These are phyloP conservation scores for Pythium vanterpoolii DNA, from an alignment of 352 stramenopile species.

Conservation along the genomic window DNA sequence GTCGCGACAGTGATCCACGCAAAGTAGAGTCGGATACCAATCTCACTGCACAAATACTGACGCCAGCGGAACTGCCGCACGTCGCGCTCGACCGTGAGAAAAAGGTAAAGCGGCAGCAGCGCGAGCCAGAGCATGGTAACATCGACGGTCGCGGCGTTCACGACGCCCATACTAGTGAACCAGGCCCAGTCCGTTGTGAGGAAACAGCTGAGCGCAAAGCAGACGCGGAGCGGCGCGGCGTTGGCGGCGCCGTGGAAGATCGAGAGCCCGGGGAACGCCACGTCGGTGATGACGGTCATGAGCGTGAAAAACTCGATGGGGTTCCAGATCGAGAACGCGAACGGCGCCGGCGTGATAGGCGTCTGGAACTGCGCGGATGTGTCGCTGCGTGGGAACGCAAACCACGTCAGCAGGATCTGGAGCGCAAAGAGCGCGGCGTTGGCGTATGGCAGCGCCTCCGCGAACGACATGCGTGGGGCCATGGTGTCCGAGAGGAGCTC, in stretches of 20 bases:
- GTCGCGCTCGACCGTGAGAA: slow-evolving; percentile 46
- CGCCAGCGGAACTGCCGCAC: slow-evolving; percentile 45
- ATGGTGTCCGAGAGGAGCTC: background rate
- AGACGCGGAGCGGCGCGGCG: slow-evolving; percentile 41
- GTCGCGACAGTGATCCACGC: slow-evolving; percentile 54
- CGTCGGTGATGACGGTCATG: slow-evolving; percentile 53
- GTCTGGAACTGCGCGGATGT: slow-evolving; percentile 35
- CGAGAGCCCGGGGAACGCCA: slow-evolving; percentile 41
- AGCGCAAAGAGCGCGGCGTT: slow-evolving; percentile 15
- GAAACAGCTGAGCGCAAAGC: slow-evolving; percentile 52
- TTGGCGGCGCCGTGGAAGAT: slow-evolving; percentile 47
- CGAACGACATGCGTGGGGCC: background rate
- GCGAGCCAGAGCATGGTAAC: slow-evolving; percentile 60
- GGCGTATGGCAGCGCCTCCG: slow-evolving; percentile 1
- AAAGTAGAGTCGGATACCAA: slow-evolving; percentile 65
- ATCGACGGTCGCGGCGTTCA: slow-evolving; percentile 37
- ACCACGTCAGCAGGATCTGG: slow-evolving; percentile 21
- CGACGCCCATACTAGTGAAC: slow-evolving; percentile 32
- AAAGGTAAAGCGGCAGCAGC: slow-evolving; percentile 63
- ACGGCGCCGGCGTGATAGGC: slow-evolving; percentile 47
- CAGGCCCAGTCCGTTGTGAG: slow-evolving; percentile 52
- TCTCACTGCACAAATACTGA: slow-evolving; percentile 56
- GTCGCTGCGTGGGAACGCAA: slow-evolving; percentile 30
- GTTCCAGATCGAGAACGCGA: slow-evolving; percentile 66
- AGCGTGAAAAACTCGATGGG: slow-evolving; percentile 55